Evolutionary conservation across 2,329 filamentous ascomycete species (phyloP).

Genomic region (Pestalotiopsis sp.): DNA sequence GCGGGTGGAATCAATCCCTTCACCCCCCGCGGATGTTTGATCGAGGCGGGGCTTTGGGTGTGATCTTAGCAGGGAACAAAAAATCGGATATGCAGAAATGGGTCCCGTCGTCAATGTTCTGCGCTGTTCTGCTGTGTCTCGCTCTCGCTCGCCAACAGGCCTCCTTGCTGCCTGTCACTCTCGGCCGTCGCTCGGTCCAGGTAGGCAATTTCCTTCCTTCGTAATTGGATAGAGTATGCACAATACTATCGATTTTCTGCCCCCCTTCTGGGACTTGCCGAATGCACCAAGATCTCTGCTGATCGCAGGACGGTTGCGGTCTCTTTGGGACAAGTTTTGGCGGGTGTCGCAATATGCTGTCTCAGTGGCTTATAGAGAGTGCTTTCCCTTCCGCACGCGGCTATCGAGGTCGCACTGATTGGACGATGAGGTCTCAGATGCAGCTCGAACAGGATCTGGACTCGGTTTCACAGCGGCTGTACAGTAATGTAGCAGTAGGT

Average conservation of each 20-base stretch:
- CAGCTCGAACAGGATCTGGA: not conserved
- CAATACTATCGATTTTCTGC: not conserved
- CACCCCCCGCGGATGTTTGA: conserved; percentile 6
- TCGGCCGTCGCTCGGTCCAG: not conserved
- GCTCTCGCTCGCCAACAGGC: not conserved
- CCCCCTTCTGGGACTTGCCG: not conserved
- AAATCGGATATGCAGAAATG: not conserved
- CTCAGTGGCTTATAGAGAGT: not conserved
- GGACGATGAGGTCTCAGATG: not conserved
- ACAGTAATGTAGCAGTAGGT: not conserved
- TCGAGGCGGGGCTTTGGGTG: conserved; percentile 7
- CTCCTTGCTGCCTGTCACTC: not conserved
- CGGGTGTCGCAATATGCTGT: conserved; percentile 3
- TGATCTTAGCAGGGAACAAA: conserved; percentile 3
- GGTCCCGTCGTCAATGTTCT: not conserved
- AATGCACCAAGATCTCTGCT: not conserved
- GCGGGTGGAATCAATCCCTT: conserved; percentile 2
- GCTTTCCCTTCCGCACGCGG: not conserved
- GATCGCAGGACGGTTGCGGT: not conserved
- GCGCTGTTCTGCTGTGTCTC: not conserved
- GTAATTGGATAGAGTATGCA: not conserved
- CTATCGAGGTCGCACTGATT: not conserved
- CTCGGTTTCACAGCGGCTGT: not conserved
- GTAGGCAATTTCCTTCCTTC: not conserved
- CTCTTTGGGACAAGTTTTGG: not conserved